Base-by-base conservation (phyloP, 352 stramenopile genomes). In the Pythium volutum region DNA sequence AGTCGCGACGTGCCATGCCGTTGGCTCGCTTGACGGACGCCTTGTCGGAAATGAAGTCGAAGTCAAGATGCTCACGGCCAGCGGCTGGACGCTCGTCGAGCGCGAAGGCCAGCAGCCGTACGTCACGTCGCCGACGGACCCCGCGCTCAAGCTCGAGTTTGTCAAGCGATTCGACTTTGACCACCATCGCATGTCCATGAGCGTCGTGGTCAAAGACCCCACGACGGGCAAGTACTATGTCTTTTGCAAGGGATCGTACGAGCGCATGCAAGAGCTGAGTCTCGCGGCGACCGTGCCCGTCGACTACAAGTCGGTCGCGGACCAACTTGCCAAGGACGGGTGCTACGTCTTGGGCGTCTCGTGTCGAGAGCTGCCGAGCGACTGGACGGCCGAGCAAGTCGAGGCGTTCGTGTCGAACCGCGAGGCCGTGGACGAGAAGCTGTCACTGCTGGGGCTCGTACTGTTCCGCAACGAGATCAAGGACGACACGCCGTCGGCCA, bases 131-230 rank as follows among this genome's bases (percentile, higher is more conserved):
- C 53, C 65, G 0, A 69, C 88, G 34, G 73, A 67, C 22, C 56
- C 57, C 4, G 60, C 84, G 54, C 15, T 49, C 18, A 43, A 67
- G 57, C 71, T 95, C 12, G 75, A 88, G 59, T 79, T 97, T 27
- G 59, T 98, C 27, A 97, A 97, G 68, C 77, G 84, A 11, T 97
- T 94, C 65, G 87, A 97, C 56, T 98, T 98, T 64, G 90, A 97
- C 68, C 84, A 96, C 73, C 76, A 93, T 66, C 78, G 81, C 48
- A 95, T 96, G 84, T 96, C 85, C 14, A 95, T 97, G 75, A 95
- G 77, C 43, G 90, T 97, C 7, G 76, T 98, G 47, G 79, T 97
- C 67, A 75, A 87, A 34, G 58, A 91, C 54, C 68, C 57, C 25
- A 64, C 52, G 45, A 89, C 75, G 0, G 78, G 81, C 42, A 80